Base-by-base conservation (phyloP, 495 filamentous ascomycete species). In the Gamarada debralockiae region DNA sequence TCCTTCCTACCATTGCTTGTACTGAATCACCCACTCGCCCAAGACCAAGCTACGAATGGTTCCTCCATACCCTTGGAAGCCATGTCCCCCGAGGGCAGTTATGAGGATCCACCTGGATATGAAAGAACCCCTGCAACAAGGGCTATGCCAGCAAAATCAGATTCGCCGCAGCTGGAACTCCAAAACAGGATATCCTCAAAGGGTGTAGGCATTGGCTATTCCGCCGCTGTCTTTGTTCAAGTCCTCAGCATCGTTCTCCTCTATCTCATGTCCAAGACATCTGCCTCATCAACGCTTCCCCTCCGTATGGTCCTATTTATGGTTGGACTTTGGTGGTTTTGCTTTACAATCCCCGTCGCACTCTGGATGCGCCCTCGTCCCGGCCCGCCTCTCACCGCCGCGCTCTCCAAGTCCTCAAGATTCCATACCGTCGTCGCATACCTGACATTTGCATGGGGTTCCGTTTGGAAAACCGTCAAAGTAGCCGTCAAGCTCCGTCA, bases 241-340 rank as follows among this genome's bases (percentile, higher is more conserved):
- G 76, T 83, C 45, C 67, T 91, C 27, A 84, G 84, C 47, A 92
- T 97, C 49, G 54, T 83, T 3, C 77, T 95, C 17, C 77, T 95
- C 5, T 67, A 88, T n/a, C 57, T 70, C 21, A 85, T 85, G 56
- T 77, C 79, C 14, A 88, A 87, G 46, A 84, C 83, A 13, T 37
- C 23, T 31, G 51, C 36, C 23, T 59, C 60, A 15, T 59, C 86
- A 13, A 87, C 85, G 0, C 84, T 87, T 69, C 84, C 85, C 2
- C 76, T 93, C 40, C 83, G 92, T 27, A 70, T 96, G 29, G 90
- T 93, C 3, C 77, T 98, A 13, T 89, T 95, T 61, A 63, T 90
- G 34, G 84, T 97, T 39, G 93, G 93, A 10, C 63, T 84, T 17
- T 98, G 93, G 93, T 97, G 93, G 93, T 83, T 93, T 45, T 47